phyloP scores from a whole-genome alignment of 768 basidiomycete genomes.

The Trametes cinnabarina region DNA sequence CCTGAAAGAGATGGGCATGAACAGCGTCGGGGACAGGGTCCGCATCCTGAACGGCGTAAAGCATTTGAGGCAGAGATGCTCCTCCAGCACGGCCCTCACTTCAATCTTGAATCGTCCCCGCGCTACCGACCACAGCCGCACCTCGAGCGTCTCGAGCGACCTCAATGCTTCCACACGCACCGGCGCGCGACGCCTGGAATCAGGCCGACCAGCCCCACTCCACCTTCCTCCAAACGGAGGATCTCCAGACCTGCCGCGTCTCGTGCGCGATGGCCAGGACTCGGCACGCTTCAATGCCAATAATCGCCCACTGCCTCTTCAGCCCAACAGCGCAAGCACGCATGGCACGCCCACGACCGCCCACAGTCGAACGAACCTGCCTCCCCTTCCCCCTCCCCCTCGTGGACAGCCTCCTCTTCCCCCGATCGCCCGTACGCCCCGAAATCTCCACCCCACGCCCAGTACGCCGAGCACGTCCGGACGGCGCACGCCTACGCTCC shows the following conservation, averaged over 20 bases:
- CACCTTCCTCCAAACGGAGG: slow-evolving; percentile 56
- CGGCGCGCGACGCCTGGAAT: slow-evolving; percentile 50
- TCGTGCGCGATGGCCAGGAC: slow-evolving; percentile 65
- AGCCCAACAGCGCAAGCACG: slow-evolving; percentile 32
- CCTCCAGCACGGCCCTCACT: slow-evolving; percentile 19
- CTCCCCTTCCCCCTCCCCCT: slow-evolving; percentile 70
- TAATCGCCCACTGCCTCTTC: slow-evolving; percentile 52
- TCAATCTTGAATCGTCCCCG: slow-evolving; percentile 25
- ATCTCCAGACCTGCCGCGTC: slow-evolving; percentile 65
- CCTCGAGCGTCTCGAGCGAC: slow-evolving; percentile 23
- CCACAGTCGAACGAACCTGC: slow-evolving; percentile 48
- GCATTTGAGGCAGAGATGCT: slow-evolving; percentile 60
- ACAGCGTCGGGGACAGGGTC: slow-evolving; percentile 88
- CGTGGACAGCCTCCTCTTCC: slow-evolving; percentile 54
- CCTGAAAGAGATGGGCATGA: slow-evolving; percentile 87
- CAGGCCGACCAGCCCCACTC: slow-evolving; percentile 76
- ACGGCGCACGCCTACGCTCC: slow-evolving; percentile 57
- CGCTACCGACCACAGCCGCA: slow-evolving; percentile 22
- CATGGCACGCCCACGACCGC: slow-evolving; percentile 36
- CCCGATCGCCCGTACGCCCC: slow-evolving; percentile 32
- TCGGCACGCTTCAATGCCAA: slow-evolving; percentile 39
- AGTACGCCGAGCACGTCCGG: slow-evolving; percentile 27
- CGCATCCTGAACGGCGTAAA: slow-evolving; percentile 87
- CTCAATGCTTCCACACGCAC: slow-evolving; percentile 31
- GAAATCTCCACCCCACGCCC: slow-evolving; percentile 23